Base-by-base conservation (phyloP, 768 basidiomycete genomes). In the Tulasnella sp. region DNA sequence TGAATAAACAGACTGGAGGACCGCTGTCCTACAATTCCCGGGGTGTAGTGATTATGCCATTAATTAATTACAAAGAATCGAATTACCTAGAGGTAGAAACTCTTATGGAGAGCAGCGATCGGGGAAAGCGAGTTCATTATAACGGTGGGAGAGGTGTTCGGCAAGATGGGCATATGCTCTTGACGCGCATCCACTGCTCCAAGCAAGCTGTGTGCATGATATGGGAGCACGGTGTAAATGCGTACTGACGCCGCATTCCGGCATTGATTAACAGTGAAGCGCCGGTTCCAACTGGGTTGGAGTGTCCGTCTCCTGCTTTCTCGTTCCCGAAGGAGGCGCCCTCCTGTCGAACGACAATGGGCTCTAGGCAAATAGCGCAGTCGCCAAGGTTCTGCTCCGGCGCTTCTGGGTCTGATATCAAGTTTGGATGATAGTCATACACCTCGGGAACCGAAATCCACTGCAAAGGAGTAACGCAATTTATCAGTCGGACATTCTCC, bases 161-260 rank as follows among this genome's bases (percentile, higher is more conserved):
- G 86, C 96, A 96, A 81, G 96, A 92, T n/a, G 96, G 95, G 84
- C 96, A 97, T 58, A 96, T 96, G 82, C 94, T 96, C 93, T 95
- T 93, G 84, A 94, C 92, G 76, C 91, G 91, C 82, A 94, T 89
- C 93, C 93, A 94, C 90, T 91, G 82, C 14, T 96, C 93, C 44
- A 97, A 87, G 87, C 96, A 97, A 31, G 93, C 92, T 0, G 95
- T 96, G 84, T 97, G 96, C 86, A 97, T 97, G 82, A 96, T 83
- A 88, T 97, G 96, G 83, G 93, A 91, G 86, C 96, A 97, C 1
- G 96, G 96, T 1, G 96, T 95, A 81, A 96, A 86, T 84, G 96
- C 96, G 83, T 96, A 97, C 78, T 87, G 89, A 85, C 92, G 92
- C 82, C 92, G 88, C 77, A 85, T 85, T 60, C 83, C 82, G 58